These are phyloP conservation scores for Adansonia digitata DNA, from an alignment of 345 rosid species.

Conservation along the genomic window DNA sequence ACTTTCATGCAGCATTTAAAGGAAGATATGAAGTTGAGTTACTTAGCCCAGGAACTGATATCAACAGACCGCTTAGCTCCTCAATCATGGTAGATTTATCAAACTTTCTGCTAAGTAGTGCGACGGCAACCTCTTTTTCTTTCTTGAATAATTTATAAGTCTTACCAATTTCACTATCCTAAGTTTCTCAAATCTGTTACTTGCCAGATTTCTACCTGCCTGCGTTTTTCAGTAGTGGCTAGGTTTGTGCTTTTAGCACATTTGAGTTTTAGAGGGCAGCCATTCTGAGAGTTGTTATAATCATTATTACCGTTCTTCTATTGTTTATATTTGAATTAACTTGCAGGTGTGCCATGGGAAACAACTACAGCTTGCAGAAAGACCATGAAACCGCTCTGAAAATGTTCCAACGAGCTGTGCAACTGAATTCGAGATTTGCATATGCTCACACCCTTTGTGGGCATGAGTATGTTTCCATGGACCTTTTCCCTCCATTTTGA, in stretches of 20 bases:
- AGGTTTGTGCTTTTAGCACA: not conserved
- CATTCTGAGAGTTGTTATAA: not conserved
- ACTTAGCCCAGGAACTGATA: constrained; percentile 83
- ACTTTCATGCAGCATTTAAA: constrained; percentile 73
- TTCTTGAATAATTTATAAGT: not conserved
- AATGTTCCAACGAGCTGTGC: constrained; percentile 88
- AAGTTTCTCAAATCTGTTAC: not conserved
- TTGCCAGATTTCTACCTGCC: not conserved
- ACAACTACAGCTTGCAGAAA: constrained; percentile 92
- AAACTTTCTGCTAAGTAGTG: not conserved
- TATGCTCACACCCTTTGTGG: constrained; percentile 94
- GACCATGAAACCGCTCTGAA: constrained; percentile 96
- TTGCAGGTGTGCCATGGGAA: constrained; percentile 97
- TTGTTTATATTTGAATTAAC: constrained; percentile 9
- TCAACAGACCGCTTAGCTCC: constrained; percentile 95
- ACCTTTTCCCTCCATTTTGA: not conserved
- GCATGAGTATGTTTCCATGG: constrained; percentile 68
- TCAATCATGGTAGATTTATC: constrained; percentile 73
- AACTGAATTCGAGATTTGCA: constrained; percentile 80
- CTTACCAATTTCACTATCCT: not conserved
- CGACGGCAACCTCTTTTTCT: not conserved
- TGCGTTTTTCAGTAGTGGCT: not conserved
- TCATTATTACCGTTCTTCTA: not conserved
- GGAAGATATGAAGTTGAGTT: constrained; percentile 96
- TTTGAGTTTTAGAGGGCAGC: not conserved